phyloP scores from a whole-genome alignment of 139 green algal genomes.

The Coelastrella sp. region DNA sequence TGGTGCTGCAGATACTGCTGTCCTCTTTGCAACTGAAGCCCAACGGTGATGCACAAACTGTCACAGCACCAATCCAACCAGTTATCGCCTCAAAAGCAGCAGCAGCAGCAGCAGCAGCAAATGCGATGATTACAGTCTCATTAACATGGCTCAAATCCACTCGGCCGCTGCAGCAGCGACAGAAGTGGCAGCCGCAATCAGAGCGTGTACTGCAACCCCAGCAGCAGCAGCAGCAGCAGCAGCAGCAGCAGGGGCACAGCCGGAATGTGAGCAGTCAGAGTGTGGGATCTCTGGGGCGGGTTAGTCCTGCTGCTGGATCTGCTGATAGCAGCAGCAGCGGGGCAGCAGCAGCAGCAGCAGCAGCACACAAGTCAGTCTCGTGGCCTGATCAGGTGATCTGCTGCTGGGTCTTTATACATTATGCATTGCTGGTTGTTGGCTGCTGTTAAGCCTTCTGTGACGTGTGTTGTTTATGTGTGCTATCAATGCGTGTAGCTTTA shows the following conservation, averaged over 20 bases:
- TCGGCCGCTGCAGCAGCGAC: neutral
- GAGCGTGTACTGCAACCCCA: neutral
- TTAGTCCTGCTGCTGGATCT: neutral
- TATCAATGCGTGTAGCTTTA: too few species aligned
- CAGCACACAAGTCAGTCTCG: too few species aligned
- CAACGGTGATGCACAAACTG: neutral
- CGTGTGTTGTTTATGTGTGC: too few species aligned
- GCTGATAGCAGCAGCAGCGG: neutral
- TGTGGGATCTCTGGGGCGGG: neutral
- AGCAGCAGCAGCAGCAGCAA: neutral
- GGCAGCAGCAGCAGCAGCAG: neutral
- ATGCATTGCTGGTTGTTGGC: too few species aligned
- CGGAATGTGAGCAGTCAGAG: neutral
- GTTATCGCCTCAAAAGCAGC: too few species aligned
- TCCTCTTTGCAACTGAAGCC: neutral
- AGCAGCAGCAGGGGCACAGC: neutral
- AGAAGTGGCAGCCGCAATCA: neutral
- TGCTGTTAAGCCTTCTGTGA: too few species aligned
- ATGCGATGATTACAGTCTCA: neutral
- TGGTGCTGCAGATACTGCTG: too few species aligned
- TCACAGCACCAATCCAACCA: slow-evolving; percentile 6
- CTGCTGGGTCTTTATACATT: too few species aligned
- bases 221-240: too few species aligned
- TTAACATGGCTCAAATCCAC: slow-evolving; percentile 17
- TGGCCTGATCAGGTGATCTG: too few species aligned